phyloP scores from a whole-genome alignment of 345 rosid species.

The Pistacia vera region DNA sequence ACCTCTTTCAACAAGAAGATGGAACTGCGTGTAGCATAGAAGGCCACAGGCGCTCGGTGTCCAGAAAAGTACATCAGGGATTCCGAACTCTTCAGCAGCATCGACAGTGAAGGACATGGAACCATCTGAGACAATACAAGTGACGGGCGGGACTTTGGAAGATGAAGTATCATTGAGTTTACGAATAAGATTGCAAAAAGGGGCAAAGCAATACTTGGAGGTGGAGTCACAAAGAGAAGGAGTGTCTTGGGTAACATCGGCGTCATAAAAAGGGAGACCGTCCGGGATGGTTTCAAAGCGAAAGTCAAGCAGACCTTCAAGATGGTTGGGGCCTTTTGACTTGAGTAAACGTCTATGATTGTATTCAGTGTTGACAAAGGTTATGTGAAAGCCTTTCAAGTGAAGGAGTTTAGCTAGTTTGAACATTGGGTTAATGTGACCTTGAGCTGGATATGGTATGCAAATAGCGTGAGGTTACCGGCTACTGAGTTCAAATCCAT shows the following conservation, averaged over 20 bases:
- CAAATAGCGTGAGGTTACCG: neutral
- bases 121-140: neutral
- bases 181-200: neutral
- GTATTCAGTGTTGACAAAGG: neutral
- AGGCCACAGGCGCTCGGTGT: neutral
- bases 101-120: neutral
- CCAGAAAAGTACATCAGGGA: neutral
- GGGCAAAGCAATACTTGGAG: neutral
- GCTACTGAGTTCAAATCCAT: too few species aligned
- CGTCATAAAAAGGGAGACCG: neutral
- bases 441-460: neutral
- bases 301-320: neutral
- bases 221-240: neutral
- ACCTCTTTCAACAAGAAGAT: neutral
- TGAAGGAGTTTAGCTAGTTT: slow-evolving; percentile 7
- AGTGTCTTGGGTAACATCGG: neutral
- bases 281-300: slow-evolving; percentile 9
- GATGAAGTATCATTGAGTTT: neutral
- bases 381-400: slow-evolving; percentile 5
- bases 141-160: neutral
- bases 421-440: neutral
- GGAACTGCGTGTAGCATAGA: neutral
- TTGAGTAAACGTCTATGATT: slow-evolving; percentile 11
- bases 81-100: neutral
- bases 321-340: neutral